Evolutionary conservation across 2,329 filamentous ascomycete genomes (phyloP), one percentile per base, ranked within the genome.

Genomic region (Fusarium torulosum): DNA sequence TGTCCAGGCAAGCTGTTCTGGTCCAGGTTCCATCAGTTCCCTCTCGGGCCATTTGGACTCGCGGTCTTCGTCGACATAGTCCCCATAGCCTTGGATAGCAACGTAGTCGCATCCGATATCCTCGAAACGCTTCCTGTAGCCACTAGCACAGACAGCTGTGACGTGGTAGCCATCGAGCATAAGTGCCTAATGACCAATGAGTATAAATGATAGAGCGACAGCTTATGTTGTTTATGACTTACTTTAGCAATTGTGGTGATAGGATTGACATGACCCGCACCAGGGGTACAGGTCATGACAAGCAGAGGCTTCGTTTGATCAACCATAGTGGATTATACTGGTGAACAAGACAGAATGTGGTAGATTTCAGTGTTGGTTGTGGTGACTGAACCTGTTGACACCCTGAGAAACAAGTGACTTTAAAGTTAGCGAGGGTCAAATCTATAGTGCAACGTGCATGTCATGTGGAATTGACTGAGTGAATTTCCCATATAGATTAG

Each of bases 221-320:
- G 23, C 6, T 6, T 6, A 23, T 23, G 23, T 23, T 23, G 23
- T 23, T 23, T 23, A 23, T 23, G 23, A 23, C 44, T 49, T 1
- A 55, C 53, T 35, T 42, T 55, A 2, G 53, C 53, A 27, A 55
- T 49, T 49, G 53, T 55, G 7, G 53, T 42, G 13, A 55, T 55
- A 6, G 53, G 53, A 25, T 55, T 50, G 53, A 55, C 53, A 9
- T 55, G 53, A 2, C 44, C 53, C 5, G 43, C 43, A 33, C 53
- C 53, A 1, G 53, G 53, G 13, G 53, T 55, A 11, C 27, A 35
- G 17, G 53, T 55, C 53, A 55, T 20, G 17, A 55, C 21, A 21
- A 55, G 20, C 4, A 33, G 20, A 17, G 53, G 43, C 33, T 55
- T 55, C 11, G 27, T 17, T 40, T 42, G 27, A 33, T 41, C 27